phyloP scores from a whole-genome alignment of 176 grass and related monocot genomes.

The Phragmites australis region DNA sequence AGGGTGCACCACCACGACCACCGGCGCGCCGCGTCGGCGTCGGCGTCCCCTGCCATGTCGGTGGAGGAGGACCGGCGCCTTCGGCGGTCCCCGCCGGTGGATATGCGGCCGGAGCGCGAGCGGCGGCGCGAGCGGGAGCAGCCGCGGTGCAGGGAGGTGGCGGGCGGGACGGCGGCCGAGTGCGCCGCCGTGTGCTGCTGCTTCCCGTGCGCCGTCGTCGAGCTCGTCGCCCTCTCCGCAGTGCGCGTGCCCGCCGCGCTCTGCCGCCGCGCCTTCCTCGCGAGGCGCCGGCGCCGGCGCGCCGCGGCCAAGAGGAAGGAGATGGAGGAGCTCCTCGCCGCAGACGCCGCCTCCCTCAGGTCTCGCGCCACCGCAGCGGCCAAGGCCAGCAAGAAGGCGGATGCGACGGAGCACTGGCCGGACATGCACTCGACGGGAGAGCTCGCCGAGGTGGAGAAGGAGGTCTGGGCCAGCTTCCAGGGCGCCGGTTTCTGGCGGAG shows the following conservation, averaged over 20 bases:
- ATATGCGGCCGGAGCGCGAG: constrained; percentile 13
- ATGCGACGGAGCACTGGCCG: background rate
- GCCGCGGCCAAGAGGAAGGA: constrained; percentile 26
- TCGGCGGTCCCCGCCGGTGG: constrained; percentile 36
- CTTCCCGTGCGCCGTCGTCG: constrained; percentile 61
- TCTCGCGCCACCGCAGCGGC: background rate
- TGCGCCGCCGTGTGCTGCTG: constrained; percentile 72
- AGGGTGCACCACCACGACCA: background rate
- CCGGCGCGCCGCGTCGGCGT: background rate
- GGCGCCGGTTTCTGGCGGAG: constrained; percentile 84
- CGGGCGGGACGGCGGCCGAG: constrained; percentile 68
- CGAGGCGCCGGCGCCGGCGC: background rate
- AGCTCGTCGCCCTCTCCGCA: constrained; percentile 59
- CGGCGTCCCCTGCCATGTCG: background rate
- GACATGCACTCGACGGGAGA: constrained; percentile 17
- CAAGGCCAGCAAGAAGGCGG: background rate
- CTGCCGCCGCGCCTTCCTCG: constrained; percentile 42
- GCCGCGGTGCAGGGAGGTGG: constrained; percentile 60
- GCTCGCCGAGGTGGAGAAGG: constrained; percentile 46
- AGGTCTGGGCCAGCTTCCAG: constrained; percentile 69
- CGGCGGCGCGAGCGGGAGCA: constrained; percentile 24
- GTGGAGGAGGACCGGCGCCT: background rate
- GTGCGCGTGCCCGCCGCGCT: constrained; percentile 66
- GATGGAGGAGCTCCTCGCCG: constrained; percentile 24
- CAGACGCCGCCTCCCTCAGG: background rate